A percentile compares a stretch with the other conserved stretches of the same genome.
phyloP scores from a whole-genome alignment of 148 eudicot species.

The Chenopodium suecicum region DNA sequence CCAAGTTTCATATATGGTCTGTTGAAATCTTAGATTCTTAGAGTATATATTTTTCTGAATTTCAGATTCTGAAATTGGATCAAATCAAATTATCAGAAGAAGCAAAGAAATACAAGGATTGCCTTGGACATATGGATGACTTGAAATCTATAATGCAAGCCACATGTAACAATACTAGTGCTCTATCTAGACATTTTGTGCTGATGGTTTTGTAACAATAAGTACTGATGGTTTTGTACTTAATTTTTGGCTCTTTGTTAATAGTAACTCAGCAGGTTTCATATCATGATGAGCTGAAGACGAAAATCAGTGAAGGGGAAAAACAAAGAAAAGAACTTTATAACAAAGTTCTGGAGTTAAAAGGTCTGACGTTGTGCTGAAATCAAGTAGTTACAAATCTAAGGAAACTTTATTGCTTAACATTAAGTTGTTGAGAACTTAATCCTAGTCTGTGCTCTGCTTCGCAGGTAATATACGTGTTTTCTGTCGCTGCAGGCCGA shows the following conservation, averaged over 20 bases:
- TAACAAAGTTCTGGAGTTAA: slow-evolving; percentile 83
- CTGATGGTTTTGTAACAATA: not conserved
- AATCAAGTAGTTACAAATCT: not conserved
- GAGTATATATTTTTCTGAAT: not conserved
- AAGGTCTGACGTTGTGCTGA: slow-evolving; percentile 47
- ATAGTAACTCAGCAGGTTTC: slow-evolving; percentile 58
- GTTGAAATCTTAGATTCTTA: not conserved
- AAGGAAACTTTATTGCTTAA: not conserved
- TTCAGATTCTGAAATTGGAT: slow-evolving; percentile 83
- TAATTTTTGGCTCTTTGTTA: slow-evolving; percentile 10
- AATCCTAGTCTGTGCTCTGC: slow-evolving; percentile 14
- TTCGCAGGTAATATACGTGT: slow-evolving; percentile 87
- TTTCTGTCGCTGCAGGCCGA: slow-evolving; percentile 50
- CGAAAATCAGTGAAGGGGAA: slow-evolving; percentile 60
- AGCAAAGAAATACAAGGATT: slow-evolving; percentile 55
- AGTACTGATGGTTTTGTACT: not conserved
- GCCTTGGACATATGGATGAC: slow-evolving; percentile 57
- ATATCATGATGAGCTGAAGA: slow-evolving; percentile 58
- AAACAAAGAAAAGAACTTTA: slow-evolving; percentile 84
- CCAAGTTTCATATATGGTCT: not conserved
- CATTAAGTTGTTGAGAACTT: not conserved
- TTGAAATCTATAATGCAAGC: slow-evolving; percentile 51
- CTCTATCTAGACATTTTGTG: not conserved
- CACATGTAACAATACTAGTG: slow-evolving; percentile 41
- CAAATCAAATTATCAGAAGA: slow-evolving; percentile 72